phyloP scores from a whole-genome alignment of 2,329 filamentous ascomycete species.

The Nemania serpens region DNA sequence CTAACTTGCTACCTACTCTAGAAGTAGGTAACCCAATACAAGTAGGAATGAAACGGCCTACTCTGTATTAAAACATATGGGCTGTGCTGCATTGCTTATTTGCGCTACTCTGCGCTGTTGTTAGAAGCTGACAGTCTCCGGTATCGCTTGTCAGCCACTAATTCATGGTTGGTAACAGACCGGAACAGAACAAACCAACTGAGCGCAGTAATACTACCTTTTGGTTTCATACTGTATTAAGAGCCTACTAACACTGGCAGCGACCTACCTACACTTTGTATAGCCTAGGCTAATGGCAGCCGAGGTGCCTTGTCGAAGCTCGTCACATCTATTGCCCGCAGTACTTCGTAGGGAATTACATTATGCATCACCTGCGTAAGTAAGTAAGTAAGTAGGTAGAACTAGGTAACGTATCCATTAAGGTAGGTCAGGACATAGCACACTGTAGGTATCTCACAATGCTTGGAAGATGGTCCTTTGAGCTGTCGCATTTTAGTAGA shows the following conservation, averaged over 20 bases:
- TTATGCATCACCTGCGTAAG: slow-evolving; percentile 16
- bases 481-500: neutral
- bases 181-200: too few species aligned
- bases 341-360: slow-evolving; percentile 16
- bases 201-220: too few species aligned
- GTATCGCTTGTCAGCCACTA: slow-evolving; percentile 1
- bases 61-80: too few species aligned
- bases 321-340: too few species aligned
- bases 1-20: too few species aligned
- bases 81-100: too few species aligned
- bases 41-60: too few species aligned
- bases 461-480: neutral
- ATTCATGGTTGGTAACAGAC: neutral
- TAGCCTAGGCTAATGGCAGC: neutral
- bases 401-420: too few species aligned
- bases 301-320: neutral
- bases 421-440: neutral
- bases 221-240: too few species aligned
- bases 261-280: neutral
- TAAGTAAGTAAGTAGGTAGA: neutral
- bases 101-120: too few species aligned
- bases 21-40: too few species aligned
- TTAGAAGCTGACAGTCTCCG: slow-evolving; percentile 5
- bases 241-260: too few species aligned
- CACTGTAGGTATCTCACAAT: neutral